Base-by-base conservation (phyloP, 225 moss, liverwort and hornwort genomes). In the Pseudoscleropodium purum region DNA sequence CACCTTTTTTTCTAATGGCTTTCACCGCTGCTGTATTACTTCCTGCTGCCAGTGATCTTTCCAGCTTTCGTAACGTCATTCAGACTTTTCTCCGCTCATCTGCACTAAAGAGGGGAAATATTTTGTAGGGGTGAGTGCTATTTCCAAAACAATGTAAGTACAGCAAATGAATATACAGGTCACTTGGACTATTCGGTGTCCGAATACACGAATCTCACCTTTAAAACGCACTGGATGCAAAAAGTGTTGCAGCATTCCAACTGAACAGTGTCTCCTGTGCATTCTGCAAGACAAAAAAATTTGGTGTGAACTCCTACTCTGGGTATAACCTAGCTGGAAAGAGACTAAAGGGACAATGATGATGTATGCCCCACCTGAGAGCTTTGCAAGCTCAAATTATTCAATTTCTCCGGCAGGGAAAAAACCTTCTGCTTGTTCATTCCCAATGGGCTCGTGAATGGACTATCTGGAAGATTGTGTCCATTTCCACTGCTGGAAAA, bases 181-280 rank as follows among this genome's bases (percentile, higher is more conserved):
- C 31, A 41, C 34, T 6, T 61, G 61, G 4, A 54, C 13, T 31
- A 4, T 36, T 49, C 24, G 1, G 73, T 37, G 62, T 63, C 51
- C 15, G 13, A 61, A 10, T 20, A 8, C 20, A n/a, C 73, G 15
- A 69, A 63, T 76, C 91, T 84, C 45, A 93, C 95, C 97, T 94
- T 96, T 91, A 98, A 93, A 96, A 98, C 90, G 96, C 98, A 96
- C 95, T 98, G 92, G 98, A 98, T 87, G 96, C 98, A 95, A 97
- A 98, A 82, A 96, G 96, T 69, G 98, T 98, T 76, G 97, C 92
- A 91, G 95, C 94, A 91, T 94, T 95, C 92, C 96, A 97, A 81
- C 95, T 95, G 93, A 91, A 95, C 86, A 90, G 88, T 88, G 93
- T 95, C 89, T 92, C 93, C 91, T 92, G 95, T 52, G 86, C 92